These are phyloP conservation scores for Phytophthora cryptogea DNA, from an alignment of 352 stramenopile species.

Conservation along the genomic window DNA sequence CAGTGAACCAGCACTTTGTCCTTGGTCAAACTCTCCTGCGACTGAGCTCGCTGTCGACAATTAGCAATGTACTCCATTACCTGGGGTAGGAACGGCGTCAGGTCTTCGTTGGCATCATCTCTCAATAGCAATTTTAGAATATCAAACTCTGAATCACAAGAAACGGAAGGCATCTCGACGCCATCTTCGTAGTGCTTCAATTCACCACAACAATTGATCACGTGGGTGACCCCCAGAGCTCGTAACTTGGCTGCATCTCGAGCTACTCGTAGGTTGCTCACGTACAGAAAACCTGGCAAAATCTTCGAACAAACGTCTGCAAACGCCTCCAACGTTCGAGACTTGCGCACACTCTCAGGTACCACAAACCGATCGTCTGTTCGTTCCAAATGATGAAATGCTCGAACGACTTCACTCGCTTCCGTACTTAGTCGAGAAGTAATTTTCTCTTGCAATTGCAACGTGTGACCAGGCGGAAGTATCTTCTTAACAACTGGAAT, in stretches of 20 bases:
- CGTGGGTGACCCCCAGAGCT: constrained; percentile 51
- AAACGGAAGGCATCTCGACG: constrained; percentile 2
- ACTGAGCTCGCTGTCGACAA: constrained; percentile 11
- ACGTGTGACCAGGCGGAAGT: constrained; percentile 23
- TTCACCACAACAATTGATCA: constrained; percentile 65
- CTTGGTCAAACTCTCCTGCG: not conserved
- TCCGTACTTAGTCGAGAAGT: constrained; percentile 8
- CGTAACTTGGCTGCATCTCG: constrained; percentile 29
- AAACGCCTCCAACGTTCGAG: constrained; percentile 40
- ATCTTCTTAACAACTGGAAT: constrained; percentile 17
- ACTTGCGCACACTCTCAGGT: constrained; percentile 71
- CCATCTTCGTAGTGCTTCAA: constrained; percentile 21
- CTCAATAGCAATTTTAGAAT: constrained; percentile 46
- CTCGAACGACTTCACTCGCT: constrained; percentile 11
- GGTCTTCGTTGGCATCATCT: constrained; percentile 67
- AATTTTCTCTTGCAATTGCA: constrained; percentile 22
- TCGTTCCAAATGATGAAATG: constrained; percentile 9
- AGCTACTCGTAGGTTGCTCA: constrained; percentile 59
- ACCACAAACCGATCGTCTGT: constrained; percentile 34
- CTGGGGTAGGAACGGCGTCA: constrained; percentile 59
- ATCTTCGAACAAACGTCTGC: constrained; percentile 65
- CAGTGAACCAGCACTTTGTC: constrained; percentile 64
- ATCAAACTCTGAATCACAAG: constrained; percentile 10
- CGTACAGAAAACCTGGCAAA: constrained; percentile 52
- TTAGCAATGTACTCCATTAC: constrained; percentile 50